Conservation (phyloP, 352 stramenopile genomes). For the Globisporangium acanthophoron region DNA sequence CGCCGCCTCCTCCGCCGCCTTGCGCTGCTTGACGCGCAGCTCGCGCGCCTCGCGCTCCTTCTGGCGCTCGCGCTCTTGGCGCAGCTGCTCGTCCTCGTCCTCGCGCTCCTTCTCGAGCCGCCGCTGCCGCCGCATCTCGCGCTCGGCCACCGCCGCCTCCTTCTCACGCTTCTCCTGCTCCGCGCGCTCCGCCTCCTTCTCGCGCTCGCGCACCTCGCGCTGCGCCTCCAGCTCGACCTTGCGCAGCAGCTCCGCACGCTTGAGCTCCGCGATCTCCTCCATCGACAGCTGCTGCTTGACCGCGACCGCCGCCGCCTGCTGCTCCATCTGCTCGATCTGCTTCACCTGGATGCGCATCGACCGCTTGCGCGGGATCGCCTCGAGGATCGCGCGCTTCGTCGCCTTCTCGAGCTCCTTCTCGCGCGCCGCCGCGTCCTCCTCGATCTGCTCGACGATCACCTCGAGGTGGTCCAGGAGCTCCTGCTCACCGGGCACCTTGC, state of each 20-base stretch:
- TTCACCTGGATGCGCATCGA: constrained; percentile 83
- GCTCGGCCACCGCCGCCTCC: constrained; percentile 42
- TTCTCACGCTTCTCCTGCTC: constrained; percentile 54
- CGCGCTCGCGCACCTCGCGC: constrained; percentile 43
- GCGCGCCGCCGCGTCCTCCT: constrained; percentile 45
- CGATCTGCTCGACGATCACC: constrained; percentile 76
- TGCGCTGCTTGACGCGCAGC: constrained; percentile 41
- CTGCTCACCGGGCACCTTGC: constrained; percentile 66
- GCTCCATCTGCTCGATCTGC: constrained; percentile 76
- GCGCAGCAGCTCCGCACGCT: constrained; percentile 55
- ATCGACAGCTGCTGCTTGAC: constrained; percentile 46
- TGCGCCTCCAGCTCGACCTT: constrained; percentile 67
- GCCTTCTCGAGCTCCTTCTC: constrained; percentile 65
- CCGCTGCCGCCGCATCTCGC: constrained; percentile 47
- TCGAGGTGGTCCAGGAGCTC: constrained; percentile 74
- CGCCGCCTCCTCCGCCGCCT: constrained; percentile 21
- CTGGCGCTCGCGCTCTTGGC: constrained; percentile 31
- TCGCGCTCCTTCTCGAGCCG: constrained; percentile 59
- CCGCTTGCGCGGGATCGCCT: constrained; percentile 79
- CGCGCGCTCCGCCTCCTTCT: constrained; percentile 40
- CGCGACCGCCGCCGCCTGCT: constrained; percentile 54
- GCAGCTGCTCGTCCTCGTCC: constrained; percentile 27
- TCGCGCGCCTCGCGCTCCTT: constrained; percentile 49
- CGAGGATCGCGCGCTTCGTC: constrained; percentile 70
- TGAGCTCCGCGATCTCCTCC: constrained; percentile 66